Percentiles rank a stretch among this genome's conserved stretches.
These are phyloP conservation scores for Lasiosphaeriaceae sp. DNA, from an alignment of 495 filamentous ascomycete genomes.

Conservation along the genomic window DNA sequence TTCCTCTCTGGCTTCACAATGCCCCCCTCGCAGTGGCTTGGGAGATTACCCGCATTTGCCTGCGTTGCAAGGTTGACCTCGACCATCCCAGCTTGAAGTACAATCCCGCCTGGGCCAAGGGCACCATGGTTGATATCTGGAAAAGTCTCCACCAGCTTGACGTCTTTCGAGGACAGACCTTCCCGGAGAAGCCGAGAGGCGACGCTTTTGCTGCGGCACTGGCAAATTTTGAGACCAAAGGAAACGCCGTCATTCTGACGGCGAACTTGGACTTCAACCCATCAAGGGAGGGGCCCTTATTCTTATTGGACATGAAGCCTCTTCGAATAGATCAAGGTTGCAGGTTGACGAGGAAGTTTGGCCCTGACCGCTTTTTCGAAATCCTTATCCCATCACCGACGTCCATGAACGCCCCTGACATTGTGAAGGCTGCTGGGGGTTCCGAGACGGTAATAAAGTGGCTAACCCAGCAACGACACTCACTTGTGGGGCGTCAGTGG, in stretches of 20 bases:
- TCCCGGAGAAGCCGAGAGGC: constrained; percentile 34
- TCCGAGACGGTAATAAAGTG: constrained; percentile 38
- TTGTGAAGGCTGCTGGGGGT: constrained; percentile 21
- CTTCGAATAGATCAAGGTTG: constrained; percentile 38
- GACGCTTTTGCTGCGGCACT: constrained; percentile 36
- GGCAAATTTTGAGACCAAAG: constrained; percentile 27
- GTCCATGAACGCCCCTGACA: constrained; percentile 3
- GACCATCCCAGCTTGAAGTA: constrained; percentile 29
- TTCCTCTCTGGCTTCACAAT: constrained; percentile 31
- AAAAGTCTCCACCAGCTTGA: constrained; percentile 26
- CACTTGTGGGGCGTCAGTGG: constrained; percentile 42
- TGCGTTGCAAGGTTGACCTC: constrained; percentile 37
- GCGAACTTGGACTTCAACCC: constrained; percentile 31
- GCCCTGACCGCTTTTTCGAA: constrained; percentile 44
- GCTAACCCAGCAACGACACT: constrained; percentile 33
- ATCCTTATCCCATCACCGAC: constrained; percentile 35
- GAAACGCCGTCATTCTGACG: constrained; percentile 33
- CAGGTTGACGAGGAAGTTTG: constrained; percentile 44
- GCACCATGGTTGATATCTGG: constrained; percentile 30
- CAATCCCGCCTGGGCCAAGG: constrained; percentile 32
- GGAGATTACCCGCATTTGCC: constrained; percentile 42
- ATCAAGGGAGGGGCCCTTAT: constrained; percentile 30
- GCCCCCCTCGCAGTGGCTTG: constrained; percentile 43
- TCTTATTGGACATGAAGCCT: constrained; percentile 35
- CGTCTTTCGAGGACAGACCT: constrained; percentile 34